Evolutionary conservation across 2,329 filamentous ascomycete genomes (phyloP).

Genomic region (Aspergillus transmontanensis): DNA sequence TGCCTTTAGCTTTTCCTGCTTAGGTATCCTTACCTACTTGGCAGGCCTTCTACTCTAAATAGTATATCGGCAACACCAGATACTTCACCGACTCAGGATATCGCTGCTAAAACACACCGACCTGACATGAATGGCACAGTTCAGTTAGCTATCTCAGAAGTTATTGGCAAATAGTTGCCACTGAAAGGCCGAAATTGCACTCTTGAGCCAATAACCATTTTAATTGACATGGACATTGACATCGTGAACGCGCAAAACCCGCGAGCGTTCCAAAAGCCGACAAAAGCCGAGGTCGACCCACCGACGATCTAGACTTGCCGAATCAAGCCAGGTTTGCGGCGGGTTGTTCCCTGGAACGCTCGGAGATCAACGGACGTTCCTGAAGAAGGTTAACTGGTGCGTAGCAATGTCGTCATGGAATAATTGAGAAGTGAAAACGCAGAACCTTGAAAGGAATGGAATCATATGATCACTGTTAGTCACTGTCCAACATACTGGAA

Average conservation of each 20-base stretch:
- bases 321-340: background rate
- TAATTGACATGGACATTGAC: background rate
- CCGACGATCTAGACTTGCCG: background rate
- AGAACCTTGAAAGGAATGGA: background rate
- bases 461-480: background rate
- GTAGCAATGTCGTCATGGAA: conserved; percentile 12
- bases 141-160: background rate
- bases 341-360: no score
- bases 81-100: background rate
- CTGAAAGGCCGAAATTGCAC: background rate
- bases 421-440: background rate
- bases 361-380: background rate
- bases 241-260: background rate
- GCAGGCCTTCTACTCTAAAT: no score
- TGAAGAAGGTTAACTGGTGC: background rate
- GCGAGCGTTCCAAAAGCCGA: conserved; percentile 12
- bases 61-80: no score
- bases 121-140: background rate
- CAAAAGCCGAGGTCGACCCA: conserved; percentile 3
- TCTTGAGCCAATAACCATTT: background rate
- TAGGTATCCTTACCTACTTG: no score
- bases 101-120: background rate
- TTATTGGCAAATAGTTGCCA: background rate
- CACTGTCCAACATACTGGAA: background rate
- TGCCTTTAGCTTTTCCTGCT: no score